Evolutionary conservation across 768 basidiomycete genomes (phyloP), one percentile per base, ranked within the genome.

Genomic region (Pisolithus orientalis): DNA sequence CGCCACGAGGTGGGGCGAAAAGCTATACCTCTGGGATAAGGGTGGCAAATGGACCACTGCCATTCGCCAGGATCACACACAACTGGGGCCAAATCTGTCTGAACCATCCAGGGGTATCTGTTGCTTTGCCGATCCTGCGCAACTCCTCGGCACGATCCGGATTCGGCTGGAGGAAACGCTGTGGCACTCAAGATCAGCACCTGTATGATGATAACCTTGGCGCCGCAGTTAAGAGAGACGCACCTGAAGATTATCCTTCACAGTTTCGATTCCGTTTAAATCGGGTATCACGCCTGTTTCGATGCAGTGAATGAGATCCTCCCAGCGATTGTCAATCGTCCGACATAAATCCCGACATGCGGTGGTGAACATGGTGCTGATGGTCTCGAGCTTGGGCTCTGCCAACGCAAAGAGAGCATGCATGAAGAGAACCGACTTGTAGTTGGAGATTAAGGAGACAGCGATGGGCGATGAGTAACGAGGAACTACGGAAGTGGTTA

Each of bases 371-470:
- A 62, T 57, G 1, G 57, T 53, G 9, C 57, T 57, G 45, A 65
- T 57, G 11, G 56, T 42, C 31, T 54, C 57, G 9, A 61, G 40
- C 38, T 53, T 42, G 10, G 57, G 57, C 51, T 63, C 57, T 8
- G 56, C 53, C 37, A 62, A 50, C 5, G 58, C 57, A 11, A 60
- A 65, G 5, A 65, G 45, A 4, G 45, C 58, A 46, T 62, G 65
- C 47, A 54, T 52, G 32, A 60, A 59, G 9, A 65, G 53, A 47
- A 57, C 64, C 1, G 63, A 57, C 29, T 51, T 56, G 38, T 64
- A 62, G 44, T 59, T 50, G n/a, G 47, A 4, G n/a, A 61, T 61
- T 16, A 54, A 59, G 7, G 59, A 65, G 13, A 53, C 55, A 0
- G 24, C 60, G n/a, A 58, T 6, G 13, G 54, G 60, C 14, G 57